Percentiles rank a stretch among this genome's conserved stretches.
These are phyloP conservation scores for Cinchona pubescens DNA, from an alignment of 257 asterid genomes.

Conservation along the genomic window DNA sequence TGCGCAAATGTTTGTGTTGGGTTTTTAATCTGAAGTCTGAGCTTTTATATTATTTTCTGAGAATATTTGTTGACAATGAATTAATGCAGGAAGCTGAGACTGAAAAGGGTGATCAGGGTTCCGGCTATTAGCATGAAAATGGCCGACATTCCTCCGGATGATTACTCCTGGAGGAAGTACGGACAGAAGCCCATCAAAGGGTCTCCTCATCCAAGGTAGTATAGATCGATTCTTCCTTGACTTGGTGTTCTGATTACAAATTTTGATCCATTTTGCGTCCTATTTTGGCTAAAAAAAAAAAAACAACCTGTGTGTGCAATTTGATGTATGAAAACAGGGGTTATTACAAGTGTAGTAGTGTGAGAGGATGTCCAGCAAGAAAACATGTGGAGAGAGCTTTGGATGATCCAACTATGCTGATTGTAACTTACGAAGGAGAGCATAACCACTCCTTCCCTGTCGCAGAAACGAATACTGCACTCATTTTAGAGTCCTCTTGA, in stretches of 20 bases:
- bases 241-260: background rate
- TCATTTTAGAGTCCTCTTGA: constrained; percentile 74
- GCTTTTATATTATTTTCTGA: background rate
- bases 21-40: constrained; percentile 2
- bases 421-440: constrained; percentile 89
- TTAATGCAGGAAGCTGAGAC: constrained; percentile 56
- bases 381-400: constrained; percentile 89
- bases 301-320: too few species aligned
- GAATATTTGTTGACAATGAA: background rate
- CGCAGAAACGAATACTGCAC: constrained; percentile 46
- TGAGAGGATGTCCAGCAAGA: constrained; percentile 90
- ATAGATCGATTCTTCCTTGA: background rate
- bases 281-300: background rate
- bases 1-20: background rate
- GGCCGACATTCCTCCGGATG: constrained; percentile 94
- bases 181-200: constrained; percentile 99
- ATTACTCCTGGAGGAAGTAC: constrained; percentile 96
- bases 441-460: constrained; percentile 60
- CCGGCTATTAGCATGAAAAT: constrained; percentile 95
- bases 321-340: constrained; percentile 48
- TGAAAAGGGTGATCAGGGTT: constrained; percentile 67
- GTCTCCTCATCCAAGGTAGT: constrained; percentile 98
- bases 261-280: background rate
- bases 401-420: constrained; percentile 80
- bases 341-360: constrained; percentile 92